A percentile compares a stretch with the other conserved stretches of the same genome.
These are phyloP conservation scores for Xerocomus spinulosus DNA, from an alignment of 768 basidiomycete species.

Conservation along the genomic window DNA sequence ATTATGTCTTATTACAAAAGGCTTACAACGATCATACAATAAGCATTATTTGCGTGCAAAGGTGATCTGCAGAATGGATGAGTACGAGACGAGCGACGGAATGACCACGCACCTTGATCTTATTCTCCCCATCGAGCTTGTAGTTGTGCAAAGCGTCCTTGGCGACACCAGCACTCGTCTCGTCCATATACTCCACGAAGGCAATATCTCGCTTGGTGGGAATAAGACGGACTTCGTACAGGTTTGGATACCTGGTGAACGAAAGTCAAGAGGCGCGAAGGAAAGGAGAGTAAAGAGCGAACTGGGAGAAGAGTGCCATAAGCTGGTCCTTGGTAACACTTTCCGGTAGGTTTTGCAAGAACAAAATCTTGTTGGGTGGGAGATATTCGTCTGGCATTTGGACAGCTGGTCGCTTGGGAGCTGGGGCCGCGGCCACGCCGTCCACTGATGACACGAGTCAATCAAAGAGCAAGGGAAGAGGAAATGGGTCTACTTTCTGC, in stretches of 20 bases:
- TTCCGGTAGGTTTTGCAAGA: slow-evolving; percentile 95
- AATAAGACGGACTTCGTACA: slow-evolving; percentile 97
- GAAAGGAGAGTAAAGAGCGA: slow-evolving; percentile 27
- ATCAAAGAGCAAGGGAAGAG: slow-evolving; percentile 2
- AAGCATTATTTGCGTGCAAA: slow-evolving; percentile 64
- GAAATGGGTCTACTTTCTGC: slow-evolving; percentile 55
- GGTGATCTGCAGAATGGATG: slow-evolving; percentile 47
- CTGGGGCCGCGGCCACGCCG: slow-evolving; percentile 59
- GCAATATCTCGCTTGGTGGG: slow-evolving; percentile 97
- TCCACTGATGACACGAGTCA: slow-evolving; percentile 47
- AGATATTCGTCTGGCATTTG: slow-evolving; percentile 99
- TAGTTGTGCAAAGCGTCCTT: slow-evolving; percentile 97
- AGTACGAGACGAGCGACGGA: slow-evolving; percentile 1
- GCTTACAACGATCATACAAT: slow-evolving; percentile 27
- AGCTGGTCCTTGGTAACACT: slow-evolving; percentile 90
- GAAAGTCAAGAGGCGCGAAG: background rate
- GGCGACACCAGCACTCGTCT: slow-evolving; percentile 82
- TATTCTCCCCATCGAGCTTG: slow-evolving; percentile 95
- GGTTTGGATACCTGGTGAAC: slow-evolving; percentile 74
- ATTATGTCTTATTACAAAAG: slow-evolving; percentile 30
- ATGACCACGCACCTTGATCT: slow-evolving; percentile 75
- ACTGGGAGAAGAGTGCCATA: slow-evolving; percentile 89
- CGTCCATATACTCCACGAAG: slow-evolving; percentile 97
- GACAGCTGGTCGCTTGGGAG: slow-evolving; percentile 74
- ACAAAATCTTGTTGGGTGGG: slow-evolving; percentile 98